Base-by-base conservation (phyloP, 164 flowering plant species). In the Cinnamomum chago region DNA sequence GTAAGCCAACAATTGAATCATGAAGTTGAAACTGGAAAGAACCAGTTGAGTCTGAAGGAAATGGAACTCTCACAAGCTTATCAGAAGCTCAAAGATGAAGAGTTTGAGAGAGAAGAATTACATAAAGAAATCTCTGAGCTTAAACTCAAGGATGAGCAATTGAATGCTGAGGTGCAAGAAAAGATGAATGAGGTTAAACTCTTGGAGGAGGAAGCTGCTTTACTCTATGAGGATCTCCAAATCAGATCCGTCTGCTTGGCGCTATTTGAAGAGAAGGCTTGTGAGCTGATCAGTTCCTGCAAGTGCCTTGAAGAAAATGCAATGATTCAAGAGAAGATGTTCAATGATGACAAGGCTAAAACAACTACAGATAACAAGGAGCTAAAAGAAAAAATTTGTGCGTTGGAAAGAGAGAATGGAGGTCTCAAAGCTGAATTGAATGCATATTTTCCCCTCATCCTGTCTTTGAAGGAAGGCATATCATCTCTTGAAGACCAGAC, bases 181-280 rank as follows among this genome's bases (percentile, higher is more conserved):
- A 89, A 75, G n/a, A 55, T 20, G 24, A 58, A 74, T 22, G 93
- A 88, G 73, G 83, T 82, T 78, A 85, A 88, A 82, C 83, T 86
- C 30, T 88, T 89, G 92, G 97, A 95, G 76, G 84, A 87, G n/a
- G 93, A 89, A 79, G 91, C 97, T 67, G 71, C 90, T 64, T 73
- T 83, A 51, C 86, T 92, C 73, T 93, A 86, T 77, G 88, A 84
- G 77, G 98, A 90, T 81, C 88, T 88, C 70, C 76, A 79, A 66
- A n/a, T 58, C 25, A 50, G 76, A 24, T 65, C 65, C 24, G 51
- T 77, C 73, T 25, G 20, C 70, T 68, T 67, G 81, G 86, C 82
- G 80, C 71, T 93, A 23, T 82, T 87, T 65, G 84, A 88, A 77
- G 81, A 85, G 70, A 93, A 91, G 82, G 87, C 90, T 68, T 82